Percentiles rank a stretch among this genome's conserved stretches.
These are phyloP conservation scores for Nannochloropsis oceanica DNA, from an alignment of 108 stramenopile genomes.

Conservation along the genomic window DNA sequence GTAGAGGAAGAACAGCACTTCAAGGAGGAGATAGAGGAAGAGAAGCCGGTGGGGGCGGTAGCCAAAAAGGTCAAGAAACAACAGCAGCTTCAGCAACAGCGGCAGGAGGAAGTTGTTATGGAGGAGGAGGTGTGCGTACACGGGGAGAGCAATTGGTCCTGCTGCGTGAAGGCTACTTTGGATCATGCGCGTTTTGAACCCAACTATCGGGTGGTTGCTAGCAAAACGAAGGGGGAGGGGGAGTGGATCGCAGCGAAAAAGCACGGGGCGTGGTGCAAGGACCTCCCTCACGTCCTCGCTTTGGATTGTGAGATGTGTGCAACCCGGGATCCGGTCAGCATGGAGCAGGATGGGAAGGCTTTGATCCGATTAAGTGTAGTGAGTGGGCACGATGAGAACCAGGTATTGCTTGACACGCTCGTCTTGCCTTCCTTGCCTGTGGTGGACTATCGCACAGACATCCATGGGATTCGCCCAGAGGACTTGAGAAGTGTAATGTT, in stretches of 20 bases:
- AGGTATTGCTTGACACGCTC: conserved; percentile 76
- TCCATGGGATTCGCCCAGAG: conserved; percentile 71
- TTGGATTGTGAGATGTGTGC: conserved; percentile 98
- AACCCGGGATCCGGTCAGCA: conserved; percentile 60
- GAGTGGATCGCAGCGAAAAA: conserved; percentile 35
- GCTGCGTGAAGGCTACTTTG: not conserved
- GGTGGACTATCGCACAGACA: conserved; percentile 60
- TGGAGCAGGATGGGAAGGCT: conserved; percentile 52
- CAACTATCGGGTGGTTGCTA: not conserved
- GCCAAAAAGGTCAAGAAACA: too few species aligned
- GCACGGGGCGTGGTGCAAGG: conserved; percentile 53
- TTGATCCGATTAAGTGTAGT: conserved; percentile 78
- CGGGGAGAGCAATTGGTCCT: not conserved
- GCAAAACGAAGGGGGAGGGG: not conserved
- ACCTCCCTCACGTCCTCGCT: conserved; percentile 72
- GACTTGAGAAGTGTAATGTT: conserved; percentile 63
- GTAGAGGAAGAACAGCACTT: not conserved
- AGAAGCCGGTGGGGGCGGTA: too few species aligned
- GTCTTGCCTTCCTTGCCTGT: conserved; percentile 82
- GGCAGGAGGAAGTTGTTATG: not conserved
- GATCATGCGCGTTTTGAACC: not conserved
- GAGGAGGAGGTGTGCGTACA: not conserved
- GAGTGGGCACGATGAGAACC: conserved; percentile 51
- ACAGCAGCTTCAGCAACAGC: not conserved
- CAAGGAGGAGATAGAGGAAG: not conserved